A percentile compares a stretch with the other conserved stretches of the same genome.
phyloP scores from a whole-genome alignment of 257 asterid species.

The Capsicum rhomboideum region DNA sequence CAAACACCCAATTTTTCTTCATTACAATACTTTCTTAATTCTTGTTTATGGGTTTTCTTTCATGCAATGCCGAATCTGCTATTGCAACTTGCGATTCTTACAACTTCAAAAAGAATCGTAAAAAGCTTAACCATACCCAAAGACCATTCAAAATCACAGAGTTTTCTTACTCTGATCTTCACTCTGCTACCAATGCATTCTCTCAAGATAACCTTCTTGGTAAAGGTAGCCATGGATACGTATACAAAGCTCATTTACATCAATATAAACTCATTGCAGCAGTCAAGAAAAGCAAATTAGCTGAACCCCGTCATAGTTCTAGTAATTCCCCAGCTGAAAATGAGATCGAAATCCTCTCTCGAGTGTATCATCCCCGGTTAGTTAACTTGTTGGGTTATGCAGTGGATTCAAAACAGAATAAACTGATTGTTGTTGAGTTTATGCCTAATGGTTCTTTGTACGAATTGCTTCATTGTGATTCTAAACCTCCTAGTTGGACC shows the following conservation, averaged over 20 bases:
- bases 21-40: neutral
- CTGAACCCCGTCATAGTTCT: neutral
- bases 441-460: slow-evolving; percentile 74
- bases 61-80: slow-evolving; percentile 65
- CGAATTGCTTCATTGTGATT: slow-evolving; percentile 56
- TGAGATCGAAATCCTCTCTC: slow-evolving; percentile 66
- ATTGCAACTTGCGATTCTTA: slow-evolving; percentile 59
- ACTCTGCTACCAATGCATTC: slow-evolving; percentile 58
- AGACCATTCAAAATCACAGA: slow-evolving; percentile 25
- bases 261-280: slow-evolving; percentile 41
- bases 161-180: slow-evolving; percentile 51
- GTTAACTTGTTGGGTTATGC: slow-evolving; percentile 70
- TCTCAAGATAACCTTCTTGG: slow-evolving; percentile 59
- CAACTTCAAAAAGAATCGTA: slow-evolving; percentile 18
- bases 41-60: slow-evolving; percentile 51
- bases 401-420: slow-evolving; percentile 21
- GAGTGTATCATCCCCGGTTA: slow-evolving; percentile 44
- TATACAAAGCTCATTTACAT: slow-evolving; percentile 50
- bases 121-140: neutral
- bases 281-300: slow-evolving; percentile 40
- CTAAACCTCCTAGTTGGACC: slow-evolving; percentile 56
- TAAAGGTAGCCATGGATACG: slow-evolving; percentile 75
- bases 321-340: slow-evolving; percentile 34
- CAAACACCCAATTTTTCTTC: too few species aligned
- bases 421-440: slow-evolving; percentile 63